Evolutionary conservation across 768 basidiomycete species (phyloP).

Genomic region (Tulasnella sp.): DNA sequence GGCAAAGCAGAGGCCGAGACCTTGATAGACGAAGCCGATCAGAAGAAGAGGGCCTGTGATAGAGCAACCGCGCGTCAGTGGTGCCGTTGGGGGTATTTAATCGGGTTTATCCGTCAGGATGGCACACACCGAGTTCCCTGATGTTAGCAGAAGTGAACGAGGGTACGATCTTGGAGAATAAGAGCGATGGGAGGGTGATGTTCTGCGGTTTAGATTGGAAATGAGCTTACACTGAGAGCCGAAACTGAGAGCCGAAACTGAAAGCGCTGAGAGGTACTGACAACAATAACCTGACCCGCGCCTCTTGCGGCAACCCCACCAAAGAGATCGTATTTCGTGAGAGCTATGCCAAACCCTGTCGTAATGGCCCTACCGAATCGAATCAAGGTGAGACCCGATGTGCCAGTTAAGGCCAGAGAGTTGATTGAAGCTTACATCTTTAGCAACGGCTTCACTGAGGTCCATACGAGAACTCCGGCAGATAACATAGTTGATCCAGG

Average conservation of each 20-base stretch:
- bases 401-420: no score
- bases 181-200: conserved; percentile 48
- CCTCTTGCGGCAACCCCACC: conserved; percentile 48
- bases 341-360: conserved; percentile 42
- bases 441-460: no score
- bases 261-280: conserved; percentile 21
- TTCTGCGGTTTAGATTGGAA: conserved; percentile 30
- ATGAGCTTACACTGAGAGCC: background rate
- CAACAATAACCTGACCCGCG: conserved; percentile 50
- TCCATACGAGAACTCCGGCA: no score
- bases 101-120: background rate
- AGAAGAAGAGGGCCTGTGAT: conserved; percentile 49
- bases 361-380: conserved; percentile 39
- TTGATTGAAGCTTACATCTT: no score
- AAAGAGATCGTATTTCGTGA: conserved; percentile 53
- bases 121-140: conserved; percentile 16
- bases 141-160: conserved; percentile 52
- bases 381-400: no score
- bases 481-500: no score
- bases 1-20: conserved; percentile 42
- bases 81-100: background rate
- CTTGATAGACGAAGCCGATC: conserved; percentile 50
- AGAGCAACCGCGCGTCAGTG: background rate
- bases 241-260: background rate
- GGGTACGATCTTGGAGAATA: conserved; percentile 65